Base-by-base conservation (phyloP, 768 basidiomycete genomes). In the Pleurotus platypus region DNA sequence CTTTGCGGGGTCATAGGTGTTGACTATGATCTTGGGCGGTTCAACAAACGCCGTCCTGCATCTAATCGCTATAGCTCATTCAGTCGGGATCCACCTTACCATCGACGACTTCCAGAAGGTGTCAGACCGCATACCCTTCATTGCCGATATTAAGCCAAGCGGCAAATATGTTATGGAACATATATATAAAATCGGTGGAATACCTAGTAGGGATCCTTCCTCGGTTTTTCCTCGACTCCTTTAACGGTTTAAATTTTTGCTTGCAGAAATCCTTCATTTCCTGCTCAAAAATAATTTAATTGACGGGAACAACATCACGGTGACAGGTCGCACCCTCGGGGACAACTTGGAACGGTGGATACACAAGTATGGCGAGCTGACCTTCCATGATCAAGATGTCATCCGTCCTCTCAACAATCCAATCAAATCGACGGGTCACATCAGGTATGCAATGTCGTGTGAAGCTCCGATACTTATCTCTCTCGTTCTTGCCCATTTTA, bases 111-210 rank as follows among this genome's bases (percentile, higher is more conserved):
- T 98, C 81, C 94, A 97, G 71, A 75, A 70, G 56, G 92, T 98
- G 54, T 96, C 94, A 5, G 95, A 99, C 70, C 85, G 90, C 46
- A 85, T 81, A 1, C 97, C 97, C 8, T 96, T 98, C 82, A 78
- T 98, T 61, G 95, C 96, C 20, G 92, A 99, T 72, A 83, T 99
- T 62, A 97, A 95, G 69, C 97, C 97, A 1, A 94, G 92, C 61
- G 97, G 97, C 38, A 94, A 94, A 73, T 98, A 98, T 78, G 92
- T 98, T 64, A 97, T 98, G 94, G 94, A 95, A 72, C 92, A 98
- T 66, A 85, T 99, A 7, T 86, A 92, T 81, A 92, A 90, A 70
- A 87, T 98, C 57, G 97, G 97, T 55, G 97, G 96, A 57, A 94
- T 95, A 63, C 96, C 97, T 3, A 90, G 94, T 96, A 72, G 60